Percentiles rank a stretch among this genome's conserved stretches.
Conservation (phyloP, 2,329 filamentous ascomycete genomes). For the Penicillium vulpinum region DNA sequence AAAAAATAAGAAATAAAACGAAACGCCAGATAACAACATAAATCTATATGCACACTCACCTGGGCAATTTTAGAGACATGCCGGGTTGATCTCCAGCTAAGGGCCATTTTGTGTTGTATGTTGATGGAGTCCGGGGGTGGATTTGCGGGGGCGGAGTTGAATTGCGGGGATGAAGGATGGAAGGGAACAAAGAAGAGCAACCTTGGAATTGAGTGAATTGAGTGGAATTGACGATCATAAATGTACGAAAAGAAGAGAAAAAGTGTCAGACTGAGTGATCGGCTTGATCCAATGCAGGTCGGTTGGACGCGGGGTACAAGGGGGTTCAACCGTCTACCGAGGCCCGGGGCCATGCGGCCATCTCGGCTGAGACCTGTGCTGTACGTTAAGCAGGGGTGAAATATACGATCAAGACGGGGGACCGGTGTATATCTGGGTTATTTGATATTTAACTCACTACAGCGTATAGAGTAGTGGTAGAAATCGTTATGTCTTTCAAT, state of each 20-base stretch:
- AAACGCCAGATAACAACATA: not conserved
- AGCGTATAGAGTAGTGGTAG: not conserved
- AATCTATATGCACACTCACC: constrained; percentile 23
- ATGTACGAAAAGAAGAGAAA: not conserved
- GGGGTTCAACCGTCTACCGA: constrained; percentile 22
- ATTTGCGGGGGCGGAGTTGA: constrained; percentile 24
- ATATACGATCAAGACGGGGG: not conserved
- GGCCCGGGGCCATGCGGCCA: constrained; percentile 27
- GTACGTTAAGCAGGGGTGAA: not conserved
- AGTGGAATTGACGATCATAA: not conserved
- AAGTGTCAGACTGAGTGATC: constrained; percentile 11
- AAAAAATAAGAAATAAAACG: too few relatives aligned
- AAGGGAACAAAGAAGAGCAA: not conserved
- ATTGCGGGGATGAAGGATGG: constrained; percentile 18
- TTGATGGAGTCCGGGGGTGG: constrained; percentile 25
- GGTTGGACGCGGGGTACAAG: constrained; percentile 25
- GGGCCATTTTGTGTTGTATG: constrained; percentile 29
- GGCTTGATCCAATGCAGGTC: constrained; percentile 11
- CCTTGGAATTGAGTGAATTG: constrained; percentile 1
- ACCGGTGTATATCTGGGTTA: not conserved
- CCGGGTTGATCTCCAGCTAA: constrained; percentile 40
- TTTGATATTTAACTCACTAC: not conserved
- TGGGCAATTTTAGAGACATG: constrained; percentile 41
- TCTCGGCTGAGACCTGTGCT: not conserved
- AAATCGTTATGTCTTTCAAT: not conserved